Conservation (phyloP, 192 early-diverging fungal species). For the Entomortierella beljakovae region DNA sequence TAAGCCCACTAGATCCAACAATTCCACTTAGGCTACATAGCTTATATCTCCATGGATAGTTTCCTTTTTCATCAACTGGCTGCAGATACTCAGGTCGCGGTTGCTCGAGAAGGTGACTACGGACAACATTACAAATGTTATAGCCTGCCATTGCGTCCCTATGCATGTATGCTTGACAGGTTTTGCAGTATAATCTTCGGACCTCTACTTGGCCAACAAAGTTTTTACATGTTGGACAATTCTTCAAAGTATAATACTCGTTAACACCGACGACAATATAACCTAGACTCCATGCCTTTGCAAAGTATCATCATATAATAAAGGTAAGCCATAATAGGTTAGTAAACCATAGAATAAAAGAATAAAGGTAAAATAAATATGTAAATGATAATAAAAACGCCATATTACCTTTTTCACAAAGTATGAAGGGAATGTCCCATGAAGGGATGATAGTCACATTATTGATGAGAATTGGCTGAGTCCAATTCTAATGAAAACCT, state of each 20-base stretch:
- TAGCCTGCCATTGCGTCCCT: conserved; percentile 40
- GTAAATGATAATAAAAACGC: neutral
- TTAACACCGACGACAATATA: conserved; percentile 26
- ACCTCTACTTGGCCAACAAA: conserved; percentile 45
- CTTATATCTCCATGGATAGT: neutral
- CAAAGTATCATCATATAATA: neutral
- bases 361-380: neutral
- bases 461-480: conserved; percentile 1
- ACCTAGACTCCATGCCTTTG: conserved; percentile 12
- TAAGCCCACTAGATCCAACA: too few relatives aligned
- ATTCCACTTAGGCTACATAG: too few relatives aligned
- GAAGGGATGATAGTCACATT: conserved; percentile 2
- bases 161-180: conserved; percentile 25
- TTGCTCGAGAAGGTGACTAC: conserved; percentile 7
- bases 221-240: conserved; percentile 23
- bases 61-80: neutral
- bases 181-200: conserved; percentile 27
- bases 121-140: conserved; percentile 10
- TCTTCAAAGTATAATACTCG: conserved; percentile 34
- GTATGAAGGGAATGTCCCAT: conserved; percentile 4
- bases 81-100: conserved; percentile 1
- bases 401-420: neutral
- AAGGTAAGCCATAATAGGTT: neutral
- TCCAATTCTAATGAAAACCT: neutral
- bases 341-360: neutral